Base-by-base conservation (phyloP, 2,329 filamentous ascomycete genomes). In the Pseudogymnoascus sp. region DNA sequence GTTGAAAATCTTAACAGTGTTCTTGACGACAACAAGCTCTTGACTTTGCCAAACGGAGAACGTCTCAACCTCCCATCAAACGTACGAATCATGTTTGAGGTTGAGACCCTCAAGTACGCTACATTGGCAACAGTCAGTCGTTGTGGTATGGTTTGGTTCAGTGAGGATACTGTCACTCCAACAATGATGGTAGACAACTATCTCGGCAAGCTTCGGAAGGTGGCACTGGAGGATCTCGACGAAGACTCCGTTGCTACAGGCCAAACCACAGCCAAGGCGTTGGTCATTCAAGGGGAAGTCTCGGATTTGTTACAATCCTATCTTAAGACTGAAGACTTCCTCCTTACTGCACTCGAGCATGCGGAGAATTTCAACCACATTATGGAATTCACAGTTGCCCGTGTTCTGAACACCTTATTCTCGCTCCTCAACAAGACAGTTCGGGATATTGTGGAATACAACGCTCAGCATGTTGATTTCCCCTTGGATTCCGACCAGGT, bases 111-210 rank as follows among this genome's bases (percentile, higher is more conserved):
- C 64, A 96, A 96, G 73, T 99, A 99, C 73, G 95, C 95, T 38
- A 99, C 95, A 0, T 84, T 99, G 49, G 95, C 95, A 62, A 99
- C 95, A n/a, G 95, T 99, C 72, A 96, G 90, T 87, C 92, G 95
- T 78, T 99, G 95, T 75, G 95, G 95, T 82, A 99, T 99, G 95
- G 96, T 99, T 12, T 99, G 95, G 95, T 99, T 97, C 78, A 99
- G 92, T 73, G 93, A 97, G 71, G 96, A 99, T 72, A 97, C 93
- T 28, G 93, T 99, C 41, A 93, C 91, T 33, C 85, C 93, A 1
- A 84, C 84, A 67, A 96, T 99, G 89, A 90, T 97, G 86, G 88
- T 97, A 41, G 82, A 86, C 66, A 91, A 97, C 76, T 97, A 99
- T 71, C 84, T 99, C 61, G 86, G 95, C 65, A 87, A 88, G 55